These are phyloP conservation scores for Saccharum spontaneum DNA, from an alignment of 176 grass and related monocot genomes.

Conservation along the genomic window DNA sequence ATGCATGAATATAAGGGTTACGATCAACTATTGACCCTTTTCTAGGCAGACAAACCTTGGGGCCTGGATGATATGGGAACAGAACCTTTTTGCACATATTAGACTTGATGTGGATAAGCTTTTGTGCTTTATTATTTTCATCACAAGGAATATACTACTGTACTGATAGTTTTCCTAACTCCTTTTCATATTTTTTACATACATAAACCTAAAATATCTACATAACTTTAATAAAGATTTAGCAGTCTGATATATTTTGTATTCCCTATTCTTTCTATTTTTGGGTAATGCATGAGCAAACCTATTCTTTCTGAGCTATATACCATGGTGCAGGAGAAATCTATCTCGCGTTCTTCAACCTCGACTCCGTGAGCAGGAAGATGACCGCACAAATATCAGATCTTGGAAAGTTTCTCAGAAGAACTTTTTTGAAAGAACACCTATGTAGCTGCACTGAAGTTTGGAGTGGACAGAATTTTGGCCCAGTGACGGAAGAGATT, in stretches of 20 bases:
- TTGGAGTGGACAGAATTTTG: slow-evolving; percentile 48
- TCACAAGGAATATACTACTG: not conserved
- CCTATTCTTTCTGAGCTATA: not conserved
- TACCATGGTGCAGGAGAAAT: slow-evolving; percentile 64
- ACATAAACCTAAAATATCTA: not conserved
- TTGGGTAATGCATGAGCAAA: not conserved
- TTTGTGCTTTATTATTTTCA: not conserved
- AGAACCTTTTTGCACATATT: not conserved
- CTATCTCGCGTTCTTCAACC: slow-evolving; percentile 82
- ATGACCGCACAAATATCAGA: slow-evolving; percentile 61
- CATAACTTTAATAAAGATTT: not conserved
- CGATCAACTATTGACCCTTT: not conserved
- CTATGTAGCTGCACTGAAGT: slow-evolving; percentile 55
- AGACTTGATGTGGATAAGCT: not conserved
- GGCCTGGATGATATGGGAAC: not conserved
- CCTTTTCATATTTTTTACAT: not conserved
- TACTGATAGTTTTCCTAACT: not conserved
- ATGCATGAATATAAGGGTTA: not conserved
- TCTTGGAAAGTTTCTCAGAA: slow-evolving; percentile 40
- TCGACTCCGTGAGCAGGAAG: slow-evolving; percentile 38
- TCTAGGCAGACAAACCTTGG: not conserved
- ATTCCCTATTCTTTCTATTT: not conserved
- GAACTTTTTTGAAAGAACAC: slow-evolving; percentile 30
- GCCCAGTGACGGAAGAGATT: slow-evolving; percentile 30
- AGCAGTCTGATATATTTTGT: not conserved